Evolutionary conservation across 208 protist species (phyloP), one percentile per base, ranked within the genome.

Genomic region (Leishmania martiniquensis): DNA sequence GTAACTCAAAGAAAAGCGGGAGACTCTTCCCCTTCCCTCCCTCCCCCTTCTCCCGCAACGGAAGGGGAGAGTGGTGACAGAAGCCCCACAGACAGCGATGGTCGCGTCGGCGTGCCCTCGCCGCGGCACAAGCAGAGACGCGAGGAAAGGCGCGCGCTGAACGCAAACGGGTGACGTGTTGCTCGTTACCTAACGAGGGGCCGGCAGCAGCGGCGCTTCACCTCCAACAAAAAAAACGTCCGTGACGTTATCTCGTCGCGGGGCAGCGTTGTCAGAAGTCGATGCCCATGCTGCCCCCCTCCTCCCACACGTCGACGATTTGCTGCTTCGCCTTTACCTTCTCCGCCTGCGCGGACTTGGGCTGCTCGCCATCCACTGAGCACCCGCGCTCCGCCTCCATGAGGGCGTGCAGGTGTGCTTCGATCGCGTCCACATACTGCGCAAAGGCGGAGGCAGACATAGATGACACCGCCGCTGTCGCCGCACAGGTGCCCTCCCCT

Each of bases 341-440:
- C 79, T 83, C 75, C 44, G 60, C 76, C 69, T 91, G 73, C 20
- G 74, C 81, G 4, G 69, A 72, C 73, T 89, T 87, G 59, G 86
- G 84, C 76, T 90, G 82, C 76, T 80, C 84, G 1, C 80, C 88
- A 12, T 83, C 81, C 63, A 82, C 82, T 29, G 65, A 75, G 37
- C 72, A 91, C 1, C 39, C 47, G 12, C 75, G 25, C 78, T 92
- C 90, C 15, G 75, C 86, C 54, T 57, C 80, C 17, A 70, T 47
- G 10, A 94, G 76, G 39, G 37, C 17, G 7, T 17, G 77, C 54
- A 94, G 68, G 70, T 94, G 88, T 20, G 74, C 76, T 37, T 78
- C 79, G 7, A 91, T 76, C 15, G 80, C 81, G 22, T 79, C 81
- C 25, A 91, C 34, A 52, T 78, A 68, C 57, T 68, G 72, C 45